Conservation (phyloP, 208 protist genomes). For the Trypanosoma melophagium region DNA sequence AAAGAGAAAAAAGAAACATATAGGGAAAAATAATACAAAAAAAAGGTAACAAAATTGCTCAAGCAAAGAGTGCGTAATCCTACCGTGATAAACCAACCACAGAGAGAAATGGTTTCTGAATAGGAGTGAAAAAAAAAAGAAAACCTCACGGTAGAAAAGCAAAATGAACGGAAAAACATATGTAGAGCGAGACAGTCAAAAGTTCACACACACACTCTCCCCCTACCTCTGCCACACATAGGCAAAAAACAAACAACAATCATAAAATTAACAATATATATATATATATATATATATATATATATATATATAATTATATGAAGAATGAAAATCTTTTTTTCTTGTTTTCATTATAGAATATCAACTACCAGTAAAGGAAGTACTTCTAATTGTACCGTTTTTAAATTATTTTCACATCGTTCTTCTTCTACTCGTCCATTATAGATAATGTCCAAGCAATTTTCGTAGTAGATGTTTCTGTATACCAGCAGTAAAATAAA, state of each 20-base stretch:
- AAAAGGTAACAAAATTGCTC: neutral
- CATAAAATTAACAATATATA: neutral
- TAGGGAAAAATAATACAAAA: slow-evolving; percentile 2
- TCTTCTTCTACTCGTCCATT: no score
- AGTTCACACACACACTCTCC: neutral
- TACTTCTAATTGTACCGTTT: no score
- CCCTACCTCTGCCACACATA: neutral
- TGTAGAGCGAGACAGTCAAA: slow-evolving; percentile 3
- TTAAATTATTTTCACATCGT: no score
- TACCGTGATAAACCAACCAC: neutral
- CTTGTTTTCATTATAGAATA: no score
- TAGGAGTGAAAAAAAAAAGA: no score
- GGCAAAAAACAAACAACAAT: neutral
- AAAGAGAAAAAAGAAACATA: slow-evolving; percentile 16
- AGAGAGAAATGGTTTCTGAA: neutral
- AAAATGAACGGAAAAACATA: neutral
- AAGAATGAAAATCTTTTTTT: neutral
- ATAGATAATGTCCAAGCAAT: no score
- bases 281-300: neutral
- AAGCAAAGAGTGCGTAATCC: no score
- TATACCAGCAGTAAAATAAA: neutral
- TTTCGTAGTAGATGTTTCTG: neutral
- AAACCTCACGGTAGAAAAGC: neutral
- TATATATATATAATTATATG: neutral
- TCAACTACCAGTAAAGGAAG: no score